These are phyloP conservation scores for Corniculantispora saksenae DNA, from an alignment of 2,329 filamentous ascomycete genomes.

Conservation along the genomic window DNA sequence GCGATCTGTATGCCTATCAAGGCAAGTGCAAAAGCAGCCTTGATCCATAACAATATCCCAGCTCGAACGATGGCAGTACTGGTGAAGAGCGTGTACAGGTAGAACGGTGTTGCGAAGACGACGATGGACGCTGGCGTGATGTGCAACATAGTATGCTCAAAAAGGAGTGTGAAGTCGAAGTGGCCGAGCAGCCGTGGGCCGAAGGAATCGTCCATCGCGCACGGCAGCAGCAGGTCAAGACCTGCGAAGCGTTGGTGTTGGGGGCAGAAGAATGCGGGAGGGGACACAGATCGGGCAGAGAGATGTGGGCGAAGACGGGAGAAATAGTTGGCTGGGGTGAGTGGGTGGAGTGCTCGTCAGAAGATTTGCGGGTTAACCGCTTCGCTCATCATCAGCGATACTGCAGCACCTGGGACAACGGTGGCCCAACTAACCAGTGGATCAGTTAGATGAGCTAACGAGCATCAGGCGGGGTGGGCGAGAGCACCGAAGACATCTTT, in stretches of 20 bases:
- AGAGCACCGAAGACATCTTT: background rate
- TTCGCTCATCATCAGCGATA: background rate
- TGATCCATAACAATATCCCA: background rate
- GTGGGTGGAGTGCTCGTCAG: background rate
- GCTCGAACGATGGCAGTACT: background rate
- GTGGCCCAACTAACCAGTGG: background rate
- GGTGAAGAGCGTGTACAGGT: background rate
- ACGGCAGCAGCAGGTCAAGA: background rate
- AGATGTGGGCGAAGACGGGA: slow-evolving; percentile 1
- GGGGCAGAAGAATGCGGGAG: slow-evolving; percentile 3
- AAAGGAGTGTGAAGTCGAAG: slow-evolving; percentile 1
- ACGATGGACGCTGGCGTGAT: background rate
- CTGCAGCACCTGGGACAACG: background rate
- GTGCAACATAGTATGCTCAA: background rate
- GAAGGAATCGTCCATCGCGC: background rate
- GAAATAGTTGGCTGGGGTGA: background rate
- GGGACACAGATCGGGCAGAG: slow-evolving; percentile 6
- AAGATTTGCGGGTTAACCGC: background rate
- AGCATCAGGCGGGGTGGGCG: background rate
- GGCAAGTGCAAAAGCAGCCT: background rate
- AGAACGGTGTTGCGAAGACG: background rate
- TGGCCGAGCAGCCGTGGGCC: background rate
- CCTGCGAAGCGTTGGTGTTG: background rate
- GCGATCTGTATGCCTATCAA: background rate
- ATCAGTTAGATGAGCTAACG: background rate